Evolutionary conservation across 805 yeast genomes (phyloP).

Genomic region (Yarrowia osloensis): DNA sequence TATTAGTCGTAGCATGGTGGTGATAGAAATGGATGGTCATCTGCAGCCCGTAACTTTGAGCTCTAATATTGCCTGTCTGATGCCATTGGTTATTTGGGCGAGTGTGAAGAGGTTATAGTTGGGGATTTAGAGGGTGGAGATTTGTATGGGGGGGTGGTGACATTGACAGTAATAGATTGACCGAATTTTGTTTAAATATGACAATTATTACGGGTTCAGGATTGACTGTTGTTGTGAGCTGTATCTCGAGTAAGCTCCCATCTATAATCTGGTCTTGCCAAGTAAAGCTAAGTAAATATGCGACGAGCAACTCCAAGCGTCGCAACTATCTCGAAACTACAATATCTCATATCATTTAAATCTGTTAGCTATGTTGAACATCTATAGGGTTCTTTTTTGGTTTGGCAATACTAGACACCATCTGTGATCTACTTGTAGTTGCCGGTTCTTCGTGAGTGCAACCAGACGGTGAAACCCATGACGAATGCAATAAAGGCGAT

Average conservation of each 20-base stretch:
- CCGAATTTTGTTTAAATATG: background rate
- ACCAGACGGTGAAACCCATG: slow-evolving; percentile 13
- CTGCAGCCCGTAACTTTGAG: background rate
- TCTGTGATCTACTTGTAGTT: background rate
- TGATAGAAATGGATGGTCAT: background rate
- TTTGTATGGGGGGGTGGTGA: no score
- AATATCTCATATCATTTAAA: no score
- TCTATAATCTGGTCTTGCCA: no score
- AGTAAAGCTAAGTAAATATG: no score
- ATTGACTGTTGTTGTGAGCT: no score
- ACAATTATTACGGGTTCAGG: no score
- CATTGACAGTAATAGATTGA: no score
- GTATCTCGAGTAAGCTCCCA: no score
- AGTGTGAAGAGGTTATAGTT: background rate
- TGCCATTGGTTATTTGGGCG: background rate
- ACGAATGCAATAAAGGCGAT: background rate
- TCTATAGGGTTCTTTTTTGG: background rate
- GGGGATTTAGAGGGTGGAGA: no score
- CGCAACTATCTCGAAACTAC: no score
- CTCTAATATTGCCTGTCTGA: background rate
- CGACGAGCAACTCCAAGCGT: no score
- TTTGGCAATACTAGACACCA: no score
- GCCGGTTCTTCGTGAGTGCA: background rate
- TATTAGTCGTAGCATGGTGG: background rate
- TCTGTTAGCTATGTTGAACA: background rate